Evolutionary conservation across 192 early-diverging fungal genomes (phyloP).

Genomic region (Backusella tuberculispora): DNA sequence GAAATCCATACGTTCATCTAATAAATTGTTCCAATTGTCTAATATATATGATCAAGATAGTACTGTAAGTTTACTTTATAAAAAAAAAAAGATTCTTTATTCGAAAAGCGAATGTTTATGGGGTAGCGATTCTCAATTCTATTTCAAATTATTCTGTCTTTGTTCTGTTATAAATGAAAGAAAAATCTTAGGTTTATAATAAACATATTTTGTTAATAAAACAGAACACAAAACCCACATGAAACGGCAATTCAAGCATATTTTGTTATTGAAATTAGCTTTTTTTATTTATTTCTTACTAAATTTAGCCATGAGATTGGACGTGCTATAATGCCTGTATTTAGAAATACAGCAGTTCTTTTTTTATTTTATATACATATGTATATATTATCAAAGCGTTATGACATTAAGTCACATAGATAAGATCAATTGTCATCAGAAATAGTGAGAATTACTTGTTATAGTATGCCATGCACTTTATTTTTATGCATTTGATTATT

Average conservation of each 20-base stretch:
- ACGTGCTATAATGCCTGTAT: slow-evolving; percentile 5
- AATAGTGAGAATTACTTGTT: not conserved
- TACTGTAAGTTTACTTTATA: not conserved
- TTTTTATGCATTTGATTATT: not conserved
- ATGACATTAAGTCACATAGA: not conserved
- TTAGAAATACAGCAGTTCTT: not conserved
- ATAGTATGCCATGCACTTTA: not conserved
- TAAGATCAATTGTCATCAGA: not conserved
- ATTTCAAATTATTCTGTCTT: slow-evolving; percentile 11
- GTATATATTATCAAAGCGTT: not conserved
- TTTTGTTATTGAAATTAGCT: slow-evolving; percentile 5
- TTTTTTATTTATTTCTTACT: not conserved
- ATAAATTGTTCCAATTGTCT: too few species aligned
- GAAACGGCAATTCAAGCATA: slow-evolving; percentile 13
- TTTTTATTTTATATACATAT: not conserved
- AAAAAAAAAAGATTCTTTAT: not conserved
- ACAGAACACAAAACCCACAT: not conserved
- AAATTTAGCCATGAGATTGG: slow-evolving; percentile 13
- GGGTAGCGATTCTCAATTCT: not conserved
- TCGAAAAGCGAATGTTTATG: not conserved
- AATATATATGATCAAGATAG: too few species aligned
- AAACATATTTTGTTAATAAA: slow-evolving; percentile 10
- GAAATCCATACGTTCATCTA: too few species aligned
- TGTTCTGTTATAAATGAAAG: not conserved
- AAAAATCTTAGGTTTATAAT: not conserved